Evolutionary conservation across 805 yeast genomes (phyloP).

Genomic region (Myxozyma nipponensis): DNA sequence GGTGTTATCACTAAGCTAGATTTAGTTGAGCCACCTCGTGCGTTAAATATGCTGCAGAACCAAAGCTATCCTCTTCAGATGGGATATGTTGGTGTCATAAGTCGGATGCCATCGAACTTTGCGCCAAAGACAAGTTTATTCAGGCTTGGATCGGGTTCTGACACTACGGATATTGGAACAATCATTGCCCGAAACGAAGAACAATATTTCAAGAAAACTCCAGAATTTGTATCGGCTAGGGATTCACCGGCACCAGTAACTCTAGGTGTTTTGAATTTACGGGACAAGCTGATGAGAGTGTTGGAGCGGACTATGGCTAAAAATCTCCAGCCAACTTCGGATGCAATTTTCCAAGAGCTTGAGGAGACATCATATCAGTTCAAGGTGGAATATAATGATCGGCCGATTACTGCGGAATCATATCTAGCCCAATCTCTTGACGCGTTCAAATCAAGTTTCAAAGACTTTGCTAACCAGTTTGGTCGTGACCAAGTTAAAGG

Average conservation of each 20-base stretch:
- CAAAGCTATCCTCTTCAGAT: conserved; percentile 82
- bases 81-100: conserved; percentile 99
- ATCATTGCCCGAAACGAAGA: conserved; percentile 45
- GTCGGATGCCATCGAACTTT: conserved; percentile 56
- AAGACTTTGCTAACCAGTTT: conserved; percentile 78
- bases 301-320: conserved; percentile 88
- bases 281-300: conserved; percentile 77
- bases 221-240: conserved; percentile 41
- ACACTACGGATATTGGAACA: conserved; percentile 55
- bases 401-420: conserved; percentile 89
- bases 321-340: conserved; percentile 81
- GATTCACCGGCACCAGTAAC: conserved; percentile 33
- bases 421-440: conserved; percentile 91
- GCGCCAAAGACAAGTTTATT: conserved; percentile 10
- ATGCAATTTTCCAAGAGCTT: conserved; percentile 78
- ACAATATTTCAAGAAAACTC: conserved; percentile 60
- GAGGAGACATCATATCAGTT: conserved; percentile 91
- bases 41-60: conserved; percentile 64
- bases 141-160: conserved; percentile 39
- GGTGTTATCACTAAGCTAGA: conserved; percentile 96
- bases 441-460: conserved; percentile 74
- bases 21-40: conserved; percentile 73
- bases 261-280: conserved; percentile 70
- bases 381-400: conserved; percentile 94
- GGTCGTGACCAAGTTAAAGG: conserved; percentile 79